A percentile compares a stretch with the other conserved stretches of the same genome.
These are phyloP conservation scores for Antrodiella citrinella DNA, from an alignment of 768 basidiomycete genomes.

Conservation along the genomic window DNA sequence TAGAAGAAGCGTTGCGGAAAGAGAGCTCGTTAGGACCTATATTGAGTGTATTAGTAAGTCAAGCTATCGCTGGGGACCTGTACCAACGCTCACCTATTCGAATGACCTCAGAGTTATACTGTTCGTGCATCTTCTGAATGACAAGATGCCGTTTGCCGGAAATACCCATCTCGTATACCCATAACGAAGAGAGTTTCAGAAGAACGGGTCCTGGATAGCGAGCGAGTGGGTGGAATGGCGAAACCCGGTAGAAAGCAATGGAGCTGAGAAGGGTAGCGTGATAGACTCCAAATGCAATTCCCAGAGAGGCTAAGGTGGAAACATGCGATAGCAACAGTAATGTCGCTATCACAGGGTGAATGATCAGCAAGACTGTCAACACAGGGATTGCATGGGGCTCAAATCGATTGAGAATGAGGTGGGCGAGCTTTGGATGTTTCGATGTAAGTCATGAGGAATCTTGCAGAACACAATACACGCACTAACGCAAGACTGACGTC, in stretches of 20 bases:
- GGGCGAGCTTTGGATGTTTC: background rate
- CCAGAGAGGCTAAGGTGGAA: background rate
- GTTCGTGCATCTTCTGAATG: slow-evolving; percentile 22
- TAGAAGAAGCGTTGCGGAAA: slow-evolving; percentile 3
- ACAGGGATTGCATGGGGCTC: background rate
- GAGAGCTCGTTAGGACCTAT: slow-evolving; percentile 17
- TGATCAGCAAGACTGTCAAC: background rate
- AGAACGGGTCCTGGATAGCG: slow-evolving; percentile 41
- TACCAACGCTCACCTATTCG: slow-evolving; percentile 23
- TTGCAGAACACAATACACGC: no score
- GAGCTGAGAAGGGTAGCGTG: background rate
- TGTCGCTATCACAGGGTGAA: background rate
- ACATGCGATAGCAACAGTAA: background rate
- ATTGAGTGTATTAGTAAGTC: background rate
- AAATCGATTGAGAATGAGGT: background rate
- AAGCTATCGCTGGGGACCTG: background rate
- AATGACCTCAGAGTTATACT: slow-evolving; percentile 27
- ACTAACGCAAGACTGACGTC: no score
- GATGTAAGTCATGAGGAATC: no score
- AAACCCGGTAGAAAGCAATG: slow-evolving; percentile 34
- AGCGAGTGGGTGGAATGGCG: slow-evolving; percentile 46
- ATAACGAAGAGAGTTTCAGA: slow-evolving; percentile 34
- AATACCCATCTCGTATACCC: slow-evolving; percentile 27
- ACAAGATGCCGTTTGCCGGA: slow-evolving; percentile 28
- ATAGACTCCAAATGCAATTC: background rate